Conservation (phyloP, 331 rosid species). For the Stylosanthes scabra region DNA sequence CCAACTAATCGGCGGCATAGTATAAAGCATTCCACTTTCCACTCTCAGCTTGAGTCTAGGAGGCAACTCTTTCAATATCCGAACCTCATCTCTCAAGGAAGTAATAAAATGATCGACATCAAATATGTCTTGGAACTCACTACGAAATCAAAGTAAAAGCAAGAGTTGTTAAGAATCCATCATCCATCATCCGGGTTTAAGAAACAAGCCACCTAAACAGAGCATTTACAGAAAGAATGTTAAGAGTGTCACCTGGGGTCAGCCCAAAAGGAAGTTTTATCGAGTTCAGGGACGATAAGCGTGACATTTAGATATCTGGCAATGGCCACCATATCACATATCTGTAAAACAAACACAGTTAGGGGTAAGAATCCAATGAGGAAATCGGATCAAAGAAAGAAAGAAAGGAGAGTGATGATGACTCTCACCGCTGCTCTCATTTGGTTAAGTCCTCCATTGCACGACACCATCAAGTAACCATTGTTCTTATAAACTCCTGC, state of each 20-base stretch:
- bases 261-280: conserved; percentile 91
- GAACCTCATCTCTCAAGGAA: conserved; percentile 88
- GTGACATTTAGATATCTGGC: conserved; percentile 87
- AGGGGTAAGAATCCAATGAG: conserved; percentile 3
- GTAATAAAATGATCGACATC: conserved; percentile 86
- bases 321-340: conserved; percentile 93
- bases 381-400: background rate
- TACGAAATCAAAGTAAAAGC: conserved; percentile 41
- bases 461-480: conserved; percentile 87
- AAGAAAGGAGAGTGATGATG: no score
- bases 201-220: conserved; percentile 10
- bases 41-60: conserved; percentile 78
- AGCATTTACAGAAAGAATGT: conserved; percentile 23
- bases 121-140: conserved; percentile 88
- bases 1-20: conserved; percentile 94
- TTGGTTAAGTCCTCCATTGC: conserved; percentile 92
- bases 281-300: conserved; percentile 84
- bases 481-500: conserved; percentile 85
- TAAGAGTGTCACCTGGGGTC: conserved; percentile 71
- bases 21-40: conserved; percentile 64
- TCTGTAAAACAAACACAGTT: conserved; percentile 50
- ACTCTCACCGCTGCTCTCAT: conserved; percentile 85
- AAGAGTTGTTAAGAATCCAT: conserved; percentile 6
- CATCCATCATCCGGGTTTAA: conserved; percentile 1
- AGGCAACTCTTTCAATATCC: conserved; percentile 88